Conservation (phyloP, 495 filamentous ascomycete species). For the Penicillium daleae region DNA sequence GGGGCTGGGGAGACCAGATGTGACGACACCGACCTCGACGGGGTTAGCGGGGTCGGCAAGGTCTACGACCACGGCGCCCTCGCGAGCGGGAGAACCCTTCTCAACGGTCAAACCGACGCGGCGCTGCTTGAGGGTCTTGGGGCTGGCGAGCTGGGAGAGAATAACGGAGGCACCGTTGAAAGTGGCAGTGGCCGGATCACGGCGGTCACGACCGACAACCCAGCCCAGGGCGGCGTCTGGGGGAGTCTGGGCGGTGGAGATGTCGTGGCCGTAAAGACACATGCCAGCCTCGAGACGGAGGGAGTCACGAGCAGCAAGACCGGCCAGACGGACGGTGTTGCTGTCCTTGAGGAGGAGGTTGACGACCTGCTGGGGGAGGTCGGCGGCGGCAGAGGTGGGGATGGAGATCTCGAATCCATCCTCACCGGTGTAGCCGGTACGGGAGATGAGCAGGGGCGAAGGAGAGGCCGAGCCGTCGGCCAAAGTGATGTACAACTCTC, state of each 20-base stretch:
- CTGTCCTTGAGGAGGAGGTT: conserved; percentile 66
- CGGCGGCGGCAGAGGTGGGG: conserved; percentile 49
- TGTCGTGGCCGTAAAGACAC: conserved; percentile 98
- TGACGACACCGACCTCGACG: conserved; percentile 65
- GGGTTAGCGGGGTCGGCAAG: conserved; percentile 57
- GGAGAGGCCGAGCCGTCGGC: conserved; percentile 46
- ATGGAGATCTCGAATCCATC: conserved; percentile 98
- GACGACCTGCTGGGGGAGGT: conserved; percentile 49
- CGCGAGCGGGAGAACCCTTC: conserved; percentile 82
- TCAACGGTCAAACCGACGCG: conserved; percentile 83
- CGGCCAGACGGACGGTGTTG: conserved; percentile 74
- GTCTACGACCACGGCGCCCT: conserved; percentile 80
- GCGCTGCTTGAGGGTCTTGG: conserved; percentile 71
- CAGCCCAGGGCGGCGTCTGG: conserved; percentile 82
- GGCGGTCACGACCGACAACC: conserved; percentile 80
- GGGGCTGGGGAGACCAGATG: conserved; percentile 87
- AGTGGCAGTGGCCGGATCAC: conserved; percentile 53
- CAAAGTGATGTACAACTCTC: conserved; percentile 57
- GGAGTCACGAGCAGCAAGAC: conserved; percentile 88
- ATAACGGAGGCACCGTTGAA: conserved; percentile 81
- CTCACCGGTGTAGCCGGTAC: conserved; percentile 95
- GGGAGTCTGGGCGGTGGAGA: conserved; percentile 86
- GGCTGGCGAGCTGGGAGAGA: conserved; percentile 66
- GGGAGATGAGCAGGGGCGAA: conserved; percentile 71
- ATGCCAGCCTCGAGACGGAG: conserved; percentile 94